phyloP scores from a whole-genome alignment of 163 green algal genomes.

The Coccomyxa subellipsoidea region DNA sequence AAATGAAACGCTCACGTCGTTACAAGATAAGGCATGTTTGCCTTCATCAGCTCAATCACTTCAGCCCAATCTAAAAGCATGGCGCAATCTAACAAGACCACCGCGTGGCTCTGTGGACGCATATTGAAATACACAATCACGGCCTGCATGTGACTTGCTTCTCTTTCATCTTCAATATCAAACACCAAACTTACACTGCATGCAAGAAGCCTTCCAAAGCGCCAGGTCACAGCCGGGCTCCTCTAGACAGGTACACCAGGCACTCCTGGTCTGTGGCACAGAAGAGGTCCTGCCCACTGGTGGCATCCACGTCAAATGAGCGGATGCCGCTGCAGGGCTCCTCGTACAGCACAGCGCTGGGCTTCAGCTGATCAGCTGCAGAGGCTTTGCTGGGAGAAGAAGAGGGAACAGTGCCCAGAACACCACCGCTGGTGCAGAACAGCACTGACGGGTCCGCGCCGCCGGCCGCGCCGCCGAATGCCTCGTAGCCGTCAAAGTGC shows the following conservation, averaged over 20 bases:
- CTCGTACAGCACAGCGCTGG: background rate
- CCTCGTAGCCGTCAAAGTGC: slow-evolving; percentile 1
- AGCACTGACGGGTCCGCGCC: background rate
- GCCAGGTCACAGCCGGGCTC: background rate
- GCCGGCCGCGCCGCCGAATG: background rate
- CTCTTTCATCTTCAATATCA: too few relatives aligned
- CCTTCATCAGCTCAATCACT: too few relatives aligned
- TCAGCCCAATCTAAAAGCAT: too few relatives aligned
- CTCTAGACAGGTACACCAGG: slow-evolving; percentile 2
- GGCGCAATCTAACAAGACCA: too few relatives aligned
- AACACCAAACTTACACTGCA: too few relatives aligned
- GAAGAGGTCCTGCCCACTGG: background rate
- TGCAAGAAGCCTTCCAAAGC: background rate
- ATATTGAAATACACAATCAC: too few relatives aligned
- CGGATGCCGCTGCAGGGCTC: background rate
- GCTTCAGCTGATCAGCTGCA: background rate
- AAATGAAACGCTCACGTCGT: too few relatives aligned
- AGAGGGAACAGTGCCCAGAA: background rate
- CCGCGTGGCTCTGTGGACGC: too few relatives aligned
- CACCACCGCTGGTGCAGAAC: slow-evolving; percentile 5
- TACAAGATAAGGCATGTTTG: too few relatives aligned
- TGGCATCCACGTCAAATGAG: background rate
- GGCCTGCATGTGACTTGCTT: too few relatives aligned
- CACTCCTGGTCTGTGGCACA: slow-evolving; percentile 11
- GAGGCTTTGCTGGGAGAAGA: background rate